Percentiles rank a stretch among this genome's conserved stretches.
Conservation (phyloP, 2,329 filamentous ascomycete species). For the Scedosporium minutisporum region DNA sequence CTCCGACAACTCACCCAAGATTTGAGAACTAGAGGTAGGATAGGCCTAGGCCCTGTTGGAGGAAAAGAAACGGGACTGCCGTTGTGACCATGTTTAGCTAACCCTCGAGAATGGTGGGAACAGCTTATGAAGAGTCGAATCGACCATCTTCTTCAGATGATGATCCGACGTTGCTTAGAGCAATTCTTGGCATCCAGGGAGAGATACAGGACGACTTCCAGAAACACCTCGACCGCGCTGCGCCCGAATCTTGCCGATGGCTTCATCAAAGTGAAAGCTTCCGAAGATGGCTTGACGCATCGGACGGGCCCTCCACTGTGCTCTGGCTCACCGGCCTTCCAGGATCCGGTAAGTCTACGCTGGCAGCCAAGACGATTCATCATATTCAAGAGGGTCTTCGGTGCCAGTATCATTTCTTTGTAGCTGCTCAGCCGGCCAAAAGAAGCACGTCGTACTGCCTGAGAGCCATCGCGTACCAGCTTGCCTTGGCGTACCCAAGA, state of each 20-base stretch:
- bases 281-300: neutral
- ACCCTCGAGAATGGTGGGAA: neutral
- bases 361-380: neutral
- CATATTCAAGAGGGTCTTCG: neutral
- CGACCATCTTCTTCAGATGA: neutral
- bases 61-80: neutral
- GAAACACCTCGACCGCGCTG: neutral
- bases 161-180: neutral
- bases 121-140: neutral
- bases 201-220: neutral
- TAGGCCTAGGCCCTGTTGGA: neutral
- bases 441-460: neutral
- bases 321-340: slow-evolving; percentile 1
- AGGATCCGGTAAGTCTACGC: neutral
- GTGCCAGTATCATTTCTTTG: slow-evolving; percentile 1
- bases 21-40: neutral
- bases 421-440: neutral
- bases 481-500: neutral
- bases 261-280: neutral
- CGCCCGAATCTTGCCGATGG: neutral
- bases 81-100: neutral
- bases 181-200: neutral
- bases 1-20: neutral
- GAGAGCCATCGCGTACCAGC: neutral
- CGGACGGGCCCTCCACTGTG: neutral